These are phyloP conservation scores for Nematodospora valgi DNA, from an alignment of 805 yeast species.

Conservation along the genomic window DNA sequence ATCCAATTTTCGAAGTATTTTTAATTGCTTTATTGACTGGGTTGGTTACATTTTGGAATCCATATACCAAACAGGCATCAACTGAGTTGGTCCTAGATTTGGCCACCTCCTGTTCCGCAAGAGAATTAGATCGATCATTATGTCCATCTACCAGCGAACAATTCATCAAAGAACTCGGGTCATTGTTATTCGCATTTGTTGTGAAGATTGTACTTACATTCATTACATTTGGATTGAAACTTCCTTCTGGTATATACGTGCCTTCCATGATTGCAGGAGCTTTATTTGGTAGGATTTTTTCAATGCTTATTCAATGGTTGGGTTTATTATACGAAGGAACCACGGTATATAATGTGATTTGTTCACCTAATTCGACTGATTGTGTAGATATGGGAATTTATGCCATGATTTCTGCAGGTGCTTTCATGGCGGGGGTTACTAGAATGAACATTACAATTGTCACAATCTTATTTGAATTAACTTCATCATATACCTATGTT, in stretches of 20 bases:
- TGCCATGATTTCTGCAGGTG: constrained; percentile 54
- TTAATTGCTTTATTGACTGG: constrained; percentile 45
- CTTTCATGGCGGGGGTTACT: constrained; percentile 56
- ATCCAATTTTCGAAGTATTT: constrained; percentile 45
- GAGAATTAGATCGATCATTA: constrained; percentile 22
- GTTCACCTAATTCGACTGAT: constrained; percentile 1
- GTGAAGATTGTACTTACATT: constrained; percentile 46
- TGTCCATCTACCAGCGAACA: constrained; percentile 25
- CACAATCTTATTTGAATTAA: constrained; percentile 50
- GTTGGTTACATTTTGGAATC: constrained; percentile 44
- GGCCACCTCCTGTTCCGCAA: constrained; percentile 47
- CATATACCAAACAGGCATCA: constrained; percentile 46
- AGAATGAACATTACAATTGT: constrained; percentile 53
- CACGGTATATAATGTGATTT: constrained; percentile 2
- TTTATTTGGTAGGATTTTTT: constrained; percentile 51
- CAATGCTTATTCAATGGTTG: constrained; percentile 34
- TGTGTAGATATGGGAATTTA: constrained; percentile 50
- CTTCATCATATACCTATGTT: constrained; percentile 55
- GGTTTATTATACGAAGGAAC: background rate
- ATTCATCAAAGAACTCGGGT: constrained; percentile 27
- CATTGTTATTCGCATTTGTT: constrained; percentile 39
- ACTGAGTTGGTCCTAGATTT: constrained; percentile 48
- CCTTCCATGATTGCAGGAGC: constrained; percentile 67
- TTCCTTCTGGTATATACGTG: constrained; percentile 60
- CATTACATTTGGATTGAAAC: constrained; percentile 53